phyloP scores from a whole-genome alignment of 2,329 filamentous ascomycete genomes.

The Endoconidiophora polonica region DNA sequence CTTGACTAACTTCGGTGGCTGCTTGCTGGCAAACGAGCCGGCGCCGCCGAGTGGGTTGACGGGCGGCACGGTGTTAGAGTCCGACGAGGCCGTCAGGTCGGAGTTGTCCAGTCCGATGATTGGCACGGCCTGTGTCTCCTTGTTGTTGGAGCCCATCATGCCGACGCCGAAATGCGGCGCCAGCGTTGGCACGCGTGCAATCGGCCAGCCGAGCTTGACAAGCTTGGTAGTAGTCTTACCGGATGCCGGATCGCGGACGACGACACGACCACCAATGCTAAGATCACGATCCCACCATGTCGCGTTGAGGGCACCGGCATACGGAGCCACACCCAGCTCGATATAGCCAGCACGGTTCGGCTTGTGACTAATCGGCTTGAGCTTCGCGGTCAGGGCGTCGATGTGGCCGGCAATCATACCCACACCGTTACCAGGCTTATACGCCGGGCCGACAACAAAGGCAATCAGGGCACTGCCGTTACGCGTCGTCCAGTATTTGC shows the following conservation, averaged over 20 bases:
- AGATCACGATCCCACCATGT: conserved; percentile 98
- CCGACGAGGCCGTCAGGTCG: conserved; percentile 26
- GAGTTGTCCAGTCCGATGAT: conserved; percentile 78
- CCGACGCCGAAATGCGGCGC: conserved; percentile 84
- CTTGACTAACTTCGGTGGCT: conserved; percentile 71
- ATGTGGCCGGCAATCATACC: conserved; percentile 85
- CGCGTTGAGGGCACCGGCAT: conserved; percentile 68
- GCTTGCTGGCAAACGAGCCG: conserved; percentile 62
- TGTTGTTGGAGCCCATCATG: conserved; percentile 52
- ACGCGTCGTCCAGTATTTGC: conserved; percentile 76
- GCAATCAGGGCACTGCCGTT: conserved; percentile 78
- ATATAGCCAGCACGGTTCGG: conserved; percentile 71
- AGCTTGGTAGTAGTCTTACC: conserved; percentile 68
- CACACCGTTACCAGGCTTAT: conserved; percentile 70
- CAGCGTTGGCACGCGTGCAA: conserved; percentile 79
- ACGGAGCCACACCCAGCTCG: conserved; percentile 82
- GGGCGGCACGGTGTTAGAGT: conserved; percentile 10
- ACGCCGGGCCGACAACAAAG: conserved; percentile 66
- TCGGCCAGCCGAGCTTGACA: conserved; percentile 86
- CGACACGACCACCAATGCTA: conserved; percentile 72
- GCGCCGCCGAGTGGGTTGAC: conserved; percentile 35
- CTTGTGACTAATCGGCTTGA: conserved; percentile 82
- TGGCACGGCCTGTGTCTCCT: conserved; percentile 85
- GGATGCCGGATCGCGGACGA: conserved; percentile 55
- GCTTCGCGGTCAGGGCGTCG: conserved; percentile 73